Base-by-base conservation (phyloP, 2,329 filamentous ascomycete genomes). In the Rutstroemia sp. region DNA sequence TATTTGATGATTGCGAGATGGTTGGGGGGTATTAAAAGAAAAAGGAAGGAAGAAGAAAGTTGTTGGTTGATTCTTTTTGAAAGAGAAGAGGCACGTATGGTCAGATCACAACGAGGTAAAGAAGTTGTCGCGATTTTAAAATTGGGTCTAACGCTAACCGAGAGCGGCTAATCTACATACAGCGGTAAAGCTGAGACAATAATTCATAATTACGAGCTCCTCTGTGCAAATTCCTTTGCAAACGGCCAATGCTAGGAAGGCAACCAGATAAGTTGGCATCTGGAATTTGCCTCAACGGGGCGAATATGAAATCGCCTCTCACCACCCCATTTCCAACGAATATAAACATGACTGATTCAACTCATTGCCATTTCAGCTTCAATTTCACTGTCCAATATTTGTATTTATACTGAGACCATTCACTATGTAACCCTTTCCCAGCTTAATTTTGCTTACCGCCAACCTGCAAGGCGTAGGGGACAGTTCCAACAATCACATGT, bases 101-200 rank as follows among this genome's bases (percentile, higher is more conserved):
- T 54, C 30, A 34, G 30, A 34, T 34, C 30, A 34, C 30, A 34
- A 47, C 1, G 25, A 38, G 38, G 51, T 54, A 49, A 54, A 54
- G 52, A 49, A 54, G 45, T 49, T 21, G 52, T 49, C 52, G 52
- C 52, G 52, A 49, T 44, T 42, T 55, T 44, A 50, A 50, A 50
- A 55, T 44, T 50, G 46, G 53, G 27, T 17, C 53, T 42, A 23
- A 44, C n/a, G 37, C 58, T 58, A 60, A 55, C 53, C 23, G 17
- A 55, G 8, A 44, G 19, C 23, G 53, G 53, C 25, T 55, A 45
- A 55, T 25, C 38, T 5, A 16, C 12, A 45, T 23, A 14, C n/a
- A 23, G 42, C 42, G 42, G 42, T 45, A 45, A 45, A 45, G 19
- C 17, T 45, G 42, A 45, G 21, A 45, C 42, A 19, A 7, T 7